A percentile compares a stretch with the other conserved stretches of the same genome.
These are phyloP conservation scores for Protea cynaroides DNA, from an alignment of 164 flowering plant genomes.

Conservation along the genomic window DNA sequence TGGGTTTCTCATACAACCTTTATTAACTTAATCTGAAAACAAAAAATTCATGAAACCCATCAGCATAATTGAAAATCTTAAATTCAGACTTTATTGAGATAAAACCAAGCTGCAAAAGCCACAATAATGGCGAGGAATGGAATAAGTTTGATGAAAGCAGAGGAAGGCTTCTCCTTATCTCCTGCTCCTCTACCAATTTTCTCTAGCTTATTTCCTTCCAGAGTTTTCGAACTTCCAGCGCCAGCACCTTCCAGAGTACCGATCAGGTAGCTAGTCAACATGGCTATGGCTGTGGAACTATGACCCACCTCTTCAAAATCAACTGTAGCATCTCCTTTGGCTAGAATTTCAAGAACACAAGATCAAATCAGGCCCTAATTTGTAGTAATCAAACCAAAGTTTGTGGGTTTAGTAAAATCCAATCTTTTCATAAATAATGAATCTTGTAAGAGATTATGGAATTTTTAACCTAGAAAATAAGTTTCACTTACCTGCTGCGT, in stretches of 20 bases:
- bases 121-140: constrained; percentile 4
- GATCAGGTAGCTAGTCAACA: constrained; percentile 17
- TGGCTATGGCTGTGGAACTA: constrained; percentile 17
- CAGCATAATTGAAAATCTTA: background rate
- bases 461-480: background rate
- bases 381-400: too few relatives aligned
- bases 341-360: background rate
- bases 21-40: too few relatives aligned
- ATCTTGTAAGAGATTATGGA: too few relatives aligned
- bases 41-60: too few relatives aligned
- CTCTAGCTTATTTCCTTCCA: background rate
- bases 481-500: constrained; percentile 10
- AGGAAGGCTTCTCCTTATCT: background rate
- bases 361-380: too few relatives aligned
- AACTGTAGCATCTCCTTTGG: constrained; percentile 20
- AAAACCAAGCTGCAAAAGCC: constrained; percentile 16
- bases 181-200: background rate
- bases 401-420: too few relatives aligned
- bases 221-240: background rate
- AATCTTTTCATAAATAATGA: too few relatives aligned
- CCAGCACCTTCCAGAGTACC: constrained; percentile 4
- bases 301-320: constrained; percentile 18
- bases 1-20: too few relatives aligned
- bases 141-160: background rate
- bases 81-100: background rate